Percentiles rank a stretch among this genome's conserved stretches.
Evolutionary conservation across 2,329 filamentous ascomycete species (phyloP).

Genomic region (Pyricularia sp.): DNA sequence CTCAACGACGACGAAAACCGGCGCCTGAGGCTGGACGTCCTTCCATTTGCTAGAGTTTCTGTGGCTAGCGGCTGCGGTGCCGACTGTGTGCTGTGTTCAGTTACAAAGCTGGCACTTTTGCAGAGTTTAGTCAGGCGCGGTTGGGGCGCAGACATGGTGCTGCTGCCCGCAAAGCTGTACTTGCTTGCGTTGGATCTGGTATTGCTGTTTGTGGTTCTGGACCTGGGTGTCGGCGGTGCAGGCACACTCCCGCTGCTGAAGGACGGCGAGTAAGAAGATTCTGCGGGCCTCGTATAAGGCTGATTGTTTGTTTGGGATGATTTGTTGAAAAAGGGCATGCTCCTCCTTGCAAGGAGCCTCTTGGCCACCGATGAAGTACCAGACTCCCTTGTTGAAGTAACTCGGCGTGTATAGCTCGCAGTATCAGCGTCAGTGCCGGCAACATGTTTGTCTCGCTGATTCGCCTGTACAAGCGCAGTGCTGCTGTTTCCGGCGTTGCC

Average conservation of each 20-base stretch:
- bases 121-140: background rate
- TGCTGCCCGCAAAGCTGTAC: background rate
- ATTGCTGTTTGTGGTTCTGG: background rate
- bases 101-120: background rate
- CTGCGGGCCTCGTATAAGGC: background rate
- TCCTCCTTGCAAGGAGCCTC: background rate
- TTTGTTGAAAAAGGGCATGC: background rate
- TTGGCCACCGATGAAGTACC: background rate
- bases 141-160: background rate
- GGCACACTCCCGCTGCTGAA: background rate
- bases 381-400: background rate
- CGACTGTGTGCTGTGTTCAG: background rate
- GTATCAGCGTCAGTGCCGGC: background rate
- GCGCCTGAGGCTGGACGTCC: background rate
- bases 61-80: background rate
- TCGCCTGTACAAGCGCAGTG: background rate
- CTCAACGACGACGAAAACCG: background rate
- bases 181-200: background rate
- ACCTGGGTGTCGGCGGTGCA: background rate
- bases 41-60: background rate
- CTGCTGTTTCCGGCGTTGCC: background rate
- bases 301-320: background rate
- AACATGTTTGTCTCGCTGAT: background rate
- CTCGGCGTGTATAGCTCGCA: background rate
- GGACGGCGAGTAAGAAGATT: background rate